Evolutionary conservation across 768 basidiomycete species (phyloP).

Genomic region (Rhodotorula babjevae): DNA sequence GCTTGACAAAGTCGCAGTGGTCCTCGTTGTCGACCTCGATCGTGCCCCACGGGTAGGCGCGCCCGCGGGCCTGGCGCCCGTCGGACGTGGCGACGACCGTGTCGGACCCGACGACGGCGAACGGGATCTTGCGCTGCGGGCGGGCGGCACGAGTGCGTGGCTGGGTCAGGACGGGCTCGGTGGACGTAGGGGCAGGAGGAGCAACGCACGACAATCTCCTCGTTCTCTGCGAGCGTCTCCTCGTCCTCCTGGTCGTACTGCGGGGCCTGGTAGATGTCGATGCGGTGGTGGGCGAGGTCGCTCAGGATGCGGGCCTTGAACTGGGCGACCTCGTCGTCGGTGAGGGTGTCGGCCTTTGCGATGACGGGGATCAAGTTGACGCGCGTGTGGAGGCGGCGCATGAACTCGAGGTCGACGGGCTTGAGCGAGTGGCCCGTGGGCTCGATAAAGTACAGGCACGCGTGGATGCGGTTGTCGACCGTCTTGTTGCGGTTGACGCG

Average conservation of each 20-base stretch:
- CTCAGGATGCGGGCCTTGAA: constrained; percentile 82
- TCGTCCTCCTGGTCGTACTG: constrained; percentile 98
- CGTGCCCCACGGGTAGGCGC: constrained; percentile 96
- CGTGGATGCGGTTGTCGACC: constrained; percentile 94
- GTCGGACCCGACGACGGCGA: constrained; percentile 95
- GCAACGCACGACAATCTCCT: constrained; percentile 67
- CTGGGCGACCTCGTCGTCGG: constrained; percentile 84
- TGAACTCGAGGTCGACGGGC: constrained; percentile 97
- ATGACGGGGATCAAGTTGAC: constrained; percentile 99
- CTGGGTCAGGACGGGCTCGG: not conserved
- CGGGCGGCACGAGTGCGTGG: no score
- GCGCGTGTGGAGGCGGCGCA: constrained; percentile 92
- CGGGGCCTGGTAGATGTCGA: constrained; percentile 96
- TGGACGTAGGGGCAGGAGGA: not conserved
- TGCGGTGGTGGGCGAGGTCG: constrained; percentile 91
- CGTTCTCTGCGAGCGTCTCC: constrained; percentile 92
- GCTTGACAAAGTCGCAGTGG: constrained; percentile 98
- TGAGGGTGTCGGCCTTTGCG: constrained; percentile 95
- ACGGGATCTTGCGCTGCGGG: constrained; percentile 81
- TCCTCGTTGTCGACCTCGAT: constrained; percentile 99
- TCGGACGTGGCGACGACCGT: constrained; percentile 72
- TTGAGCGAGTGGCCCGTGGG: constrained; percentile 98
- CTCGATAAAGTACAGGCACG: constrained; percentile 98
- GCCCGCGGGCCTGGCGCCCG: constrained; percentile 87
- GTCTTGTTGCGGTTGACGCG: constrained; percentile 91